phyloP scores from a whole-genome alignment of 106 monocot genomes.

The Phalaenopsis equestris region DNA sequence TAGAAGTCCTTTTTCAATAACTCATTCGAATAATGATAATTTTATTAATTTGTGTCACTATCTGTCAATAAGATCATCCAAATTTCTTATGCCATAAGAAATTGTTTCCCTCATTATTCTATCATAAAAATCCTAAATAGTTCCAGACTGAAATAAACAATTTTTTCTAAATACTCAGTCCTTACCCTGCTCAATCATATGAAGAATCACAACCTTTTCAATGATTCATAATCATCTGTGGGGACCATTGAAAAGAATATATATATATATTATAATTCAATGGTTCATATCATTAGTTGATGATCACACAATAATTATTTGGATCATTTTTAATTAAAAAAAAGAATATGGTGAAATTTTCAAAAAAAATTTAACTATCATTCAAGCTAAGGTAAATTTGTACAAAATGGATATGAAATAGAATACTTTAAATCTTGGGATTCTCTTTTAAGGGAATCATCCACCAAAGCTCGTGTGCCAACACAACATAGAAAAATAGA shows the following conservation, averaged over 20 bases:
- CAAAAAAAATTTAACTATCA: no score
- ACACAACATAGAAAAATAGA: not conserved
- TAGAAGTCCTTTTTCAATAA: not conserved
- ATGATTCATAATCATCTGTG: not conserved
- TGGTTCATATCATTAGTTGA: not conserved
- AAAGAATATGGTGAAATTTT: not conserved
- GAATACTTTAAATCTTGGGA: no score
- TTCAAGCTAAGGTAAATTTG: no score
- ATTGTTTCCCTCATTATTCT: not conserved
- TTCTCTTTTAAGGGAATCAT: not conserved
- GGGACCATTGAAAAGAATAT: not conserved
- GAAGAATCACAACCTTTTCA: not conserved
- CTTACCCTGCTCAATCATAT: not conserved
- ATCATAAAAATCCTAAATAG: not conserved
- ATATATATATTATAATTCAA: not conserved
- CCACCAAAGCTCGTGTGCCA: not conserved
- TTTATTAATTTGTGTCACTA: not conserved
- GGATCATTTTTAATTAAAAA: not conserved
- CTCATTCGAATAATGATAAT: not conserved
- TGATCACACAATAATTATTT: not conserved
- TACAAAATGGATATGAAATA: no score
- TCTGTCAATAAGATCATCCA: not conserved
- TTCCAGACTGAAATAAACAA: not conserved
- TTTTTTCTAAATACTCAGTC: not conserved
- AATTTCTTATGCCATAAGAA: not conserved